A percentile compares a stretch with the other conserved stretches of the same genome.
These are phyloP conservation scores for Alternaria incomplexa DNA, from an alignment of 2,329 filamentous ascomycete genomes.

Conservation along the genomic window DNA sequence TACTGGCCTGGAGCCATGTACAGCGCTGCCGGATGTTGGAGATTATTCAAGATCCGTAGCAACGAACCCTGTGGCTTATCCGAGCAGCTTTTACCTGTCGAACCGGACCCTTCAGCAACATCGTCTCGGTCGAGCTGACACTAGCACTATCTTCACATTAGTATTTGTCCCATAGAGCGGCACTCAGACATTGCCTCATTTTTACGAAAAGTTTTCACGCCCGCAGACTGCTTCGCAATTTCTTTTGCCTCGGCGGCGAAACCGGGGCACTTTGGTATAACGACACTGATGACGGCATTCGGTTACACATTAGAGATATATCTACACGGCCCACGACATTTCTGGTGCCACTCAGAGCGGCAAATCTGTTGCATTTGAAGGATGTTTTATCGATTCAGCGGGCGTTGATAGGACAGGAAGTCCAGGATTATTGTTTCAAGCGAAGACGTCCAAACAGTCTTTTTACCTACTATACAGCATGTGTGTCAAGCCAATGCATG, in stretches of 20 bases:
- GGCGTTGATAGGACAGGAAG: conserved; percentile 12
- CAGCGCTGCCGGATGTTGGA: not conserved
- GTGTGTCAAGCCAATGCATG: conserved; percentile 4
- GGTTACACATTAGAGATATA: conserved; percentile 1
- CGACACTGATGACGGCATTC: conserved; percentile 22
- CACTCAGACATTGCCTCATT: conserved; percentile 1
- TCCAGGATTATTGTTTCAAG: conserved; percentile 7
- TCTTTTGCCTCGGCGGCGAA: conserved; percentile 3
- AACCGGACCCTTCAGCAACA: conserved; percentile 1
- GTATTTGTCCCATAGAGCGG: not conserved
- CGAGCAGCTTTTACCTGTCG: not conserved
- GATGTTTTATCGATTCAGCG: conserved; percentile 16
- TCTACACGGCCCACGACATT: not conserved
- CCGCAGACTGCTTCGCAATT: conserved; percentile 14
- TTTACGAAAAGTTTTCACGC: conserved; percentile 17
- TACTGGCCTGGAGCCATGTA: conserved; percentile 4
- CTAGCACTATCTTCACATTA: conserved; percentile 3
- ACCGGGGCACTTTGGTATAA: conserved; percentile 12
- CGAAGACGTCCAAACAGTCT: conserved; percentile 4
- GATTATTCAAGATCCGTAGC: not conserved
- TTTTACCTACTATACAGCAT: conserved; percentile 9
- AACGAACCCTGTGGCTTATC: not conserved
- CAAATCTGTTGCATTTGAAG: conserved; percentile 19
- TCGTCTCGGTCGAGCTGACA: not conserved
- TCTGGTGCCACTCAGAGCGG: conserved; percentile 2